phyloP scores from a whole-genome alignment of 768 basidiomycete species.

The Pulveroboletus sp. region DNA sequence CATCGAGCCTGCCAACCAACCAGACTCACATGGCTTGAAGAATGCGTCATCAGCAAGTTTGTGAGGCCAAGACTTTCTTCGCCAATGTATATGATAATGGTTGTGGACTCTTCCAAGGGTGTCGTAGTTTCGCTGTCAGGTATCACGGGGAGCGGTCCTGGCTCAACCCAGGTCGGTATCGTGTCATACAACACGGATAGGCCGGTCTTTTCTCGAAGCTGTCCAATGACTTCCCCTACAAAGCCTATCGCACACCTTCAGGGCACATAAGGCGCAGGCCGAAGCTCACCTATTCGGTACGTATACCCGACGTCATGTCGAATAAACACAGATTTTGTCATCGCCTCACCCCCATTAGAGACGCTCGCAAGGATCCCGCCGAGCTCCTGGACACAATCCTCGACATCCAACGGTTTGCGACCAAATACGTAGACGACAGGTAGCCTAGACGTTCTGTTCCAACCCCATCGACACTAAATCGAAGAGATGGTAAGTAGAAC shows the following conservation, averaged over 20 bases:
- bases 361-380: slow-evolving; percentile 27
- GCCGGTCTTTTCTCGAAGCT: slow-evolving; percentile 22
- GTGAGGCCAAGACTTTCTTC: slow-evolving; percentile 74
- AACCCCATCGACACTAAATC: neutral
- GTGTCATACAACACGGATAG: slow-evolving; percentile 35
- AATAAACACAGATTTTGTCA: slow-evolving; percentile 43
- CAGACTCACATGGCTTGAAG: slow-evolving; percentile 50
- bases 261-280: neutral
- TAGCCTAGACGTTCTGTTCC: slow-evolving; percentile 69
- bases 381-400: slow-evolving; percentile 44
- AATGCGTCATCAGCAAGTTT: slow-evolving; percentile 83
- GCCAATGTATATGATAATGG: slow-evolving; percentile 59
- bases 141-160: neutral
- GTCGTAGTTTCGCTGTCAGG: neutral
- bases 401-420: slow-evolving; percentile 57
- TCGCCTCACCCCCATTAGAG: neutral
- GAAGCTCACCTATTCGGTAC: slow-evolving; percentile 52
- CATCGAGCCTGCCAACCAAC: neutral
- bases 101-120: neutral
- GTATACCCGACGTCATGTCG: slow-evolving; percentile 77
- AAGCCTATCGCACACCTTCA: neutral
- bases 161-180: slow-evolving; percentile 27
- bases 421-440: slow-evolving; percentile 93
- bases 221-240: slow-evolving; percentile 17
- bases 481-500: slow-evolving; percentile 24